A percentile compares a stretch with the other conserved stretches of the same genome.
Conservation (phyloP, 1,139 yeast genomes). For the Geotrichum histeridarum region DNA sequence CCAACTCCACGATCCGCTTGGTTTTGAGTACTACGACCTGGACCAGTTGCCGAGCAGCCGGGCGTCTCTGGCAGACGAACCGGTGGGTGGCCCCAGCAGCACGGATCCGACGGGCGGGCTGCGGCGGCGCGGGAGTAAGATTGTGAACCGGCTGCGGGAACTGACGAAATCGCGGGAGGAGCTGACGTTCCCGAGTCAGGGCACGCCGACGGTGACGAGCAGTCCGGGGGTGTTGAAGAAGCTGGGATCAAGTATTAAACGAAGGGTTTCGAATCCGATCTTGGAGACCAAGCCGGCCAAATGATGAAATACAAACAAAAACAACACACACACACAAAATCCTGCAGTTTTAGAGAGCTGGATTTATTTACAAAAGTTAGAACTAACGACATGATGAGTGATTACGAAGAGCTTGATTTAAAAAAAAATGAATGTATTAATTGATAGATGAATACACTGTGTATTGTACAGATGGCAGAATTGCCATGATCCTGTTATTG, state of each 20-base stretch:
- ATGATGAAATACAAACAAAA: no score
- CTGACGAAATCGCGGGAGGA: not conserved
- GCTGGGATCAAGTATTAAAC: slow-evolving; percentile 8
- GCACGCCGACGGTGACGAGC: not conserved
- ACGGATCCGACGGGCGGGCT: not conserved
- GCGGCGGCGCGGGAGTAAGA: not conserved
- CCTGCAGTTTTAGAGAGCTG: no score
- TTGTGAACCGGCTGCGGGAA: not conserved
- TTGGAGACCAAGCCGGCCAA: no score
- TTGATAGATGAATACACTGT: no score
- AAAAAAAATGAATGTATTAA: no score
- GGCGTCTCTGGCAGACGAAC: no score
- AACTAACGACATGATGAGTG: no score
- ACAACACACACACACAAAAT: no score
- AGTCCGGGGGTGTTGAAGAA: slow-evolving; percentile 2
- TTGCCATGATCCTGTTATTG: no score
- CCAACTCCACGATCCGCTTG: not conserved
- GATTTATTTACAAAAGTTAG: no score
- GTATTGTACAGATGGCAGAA: no score
- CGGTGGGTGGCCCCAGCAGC: not conserved
- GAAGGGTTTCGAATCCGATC: slow-evolving; percentile 7
- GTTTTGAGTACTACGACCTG: slow-evolving; percentile 9
- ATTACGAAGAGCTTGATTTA: no score
- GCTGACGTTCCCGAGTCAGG: not conserved
- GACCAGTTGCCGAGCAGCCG: not conserved